phyloP scores from a whole-genome alignment of 1,284 basidiomycete genomes.

The Marasmius tenuissimus region DNA sequence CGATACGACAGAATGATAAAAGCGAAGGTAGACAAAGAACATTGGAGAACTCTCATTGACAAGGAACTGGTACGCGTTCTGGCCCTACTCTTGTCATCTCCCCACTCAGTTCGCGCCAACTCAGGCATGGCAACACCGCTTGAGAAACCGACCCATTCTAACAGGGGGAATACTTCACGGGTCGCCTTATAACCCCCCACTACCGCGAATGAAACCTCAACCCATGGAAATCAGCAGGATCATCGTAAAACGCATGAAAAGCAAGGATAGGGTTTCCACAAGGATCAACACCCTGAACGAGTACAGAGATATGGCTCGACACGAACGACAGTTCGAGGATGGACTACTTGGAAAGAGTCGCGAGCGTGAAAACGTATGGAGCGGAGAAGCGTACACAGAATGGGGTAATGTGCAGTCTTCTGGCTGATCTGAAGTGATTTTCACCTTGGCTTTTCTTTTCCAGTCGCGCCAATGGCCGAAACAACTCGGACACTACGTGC shows the following conservation, averaged over 20 bases:
- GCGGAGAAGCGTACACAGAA: constrained; percentile 14
- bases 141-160: constrained; percentile 58
- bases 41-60: constrained; percentile 43
- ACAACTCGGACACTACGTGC: constrained; percentile 27
- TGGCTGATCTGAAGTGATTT: not conserved
- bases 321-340: constrained; percentile 59
- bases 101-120: not conserved
- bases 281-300: constrained; percentile 32
- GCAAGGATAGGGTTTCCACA: constrained; percentile 46
- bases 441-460: constrained; percentile 1
- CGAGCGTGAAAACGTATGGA: not conserved
- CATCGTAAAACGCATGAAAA: constrained; percentile 57
- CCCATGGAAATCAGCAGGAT: constrained; percentile 68
- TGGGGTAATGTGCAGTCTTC: constrained; percentile 37
- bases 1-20: constrained; percentile 58
- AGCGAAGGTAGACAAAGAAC: constrained; percentile 47
- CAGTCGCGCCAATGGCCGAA: constrained; percentile 21
- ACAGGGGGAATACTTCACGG: constrained; percentile 70
- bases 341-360: constrained; percentile 24
- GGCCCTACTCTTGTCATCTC: not conserved
- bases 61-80: constrained; percentile 49
- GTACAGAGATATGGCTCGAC: constrained; percentile 42
- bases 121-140: constrained; percentile 51
- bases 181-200: constrained; percentile 58
- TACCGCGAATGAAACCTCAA: constrained; percentile 79